phyloP scores from a whole-genome alignment of 257 asterid species.

The Salvia rosmarinus region DNA sequence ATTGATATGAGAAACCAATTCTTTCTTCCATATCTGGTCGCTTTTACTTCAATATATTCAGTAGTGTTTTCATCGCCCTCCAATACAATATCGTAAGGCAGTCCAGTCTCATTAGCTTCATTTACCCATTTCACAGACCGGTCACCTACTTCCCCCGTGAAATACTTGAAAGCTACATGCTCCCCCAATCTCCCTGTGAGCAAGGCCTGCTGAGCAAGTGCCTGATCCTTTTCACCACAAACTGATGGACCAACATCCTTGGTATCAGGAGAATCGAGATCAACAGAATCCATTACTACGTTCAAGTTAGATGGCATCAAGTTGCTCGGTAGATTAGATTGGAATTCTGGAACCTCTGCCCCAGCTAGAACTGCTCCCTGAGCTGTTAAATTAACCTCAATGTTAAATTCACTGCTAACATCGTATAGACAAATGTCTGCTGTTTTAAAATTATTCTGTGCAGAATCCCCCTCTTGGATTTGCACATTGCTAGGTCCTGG shows the following conservation, averaged over 20 bases:
- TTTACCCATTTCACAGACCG: slow-evolving; percentile 78
- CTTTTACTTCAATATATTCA: slow-evolving; percentile 87
- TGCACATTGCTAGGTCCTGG: slow-evolving; percentile 35
- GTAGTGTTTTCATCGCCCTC: slow-evolving; percentile 46
- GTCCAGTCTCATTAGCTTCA: slow-evolving; percentile 72
- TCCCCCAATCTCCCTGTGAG: slow-evolving; percentile 90
- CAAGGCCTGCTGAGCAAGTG: slow-evolving; percentile 52
- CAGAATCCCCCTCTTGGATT: slow-evolving; percentile 29
- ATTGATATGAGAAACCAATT: slow-evolving; percentile 67
- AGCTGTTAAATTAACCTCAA: slow-evolving; percentile 36
- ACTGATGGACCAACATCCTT: slow-evolving; percentile 33
- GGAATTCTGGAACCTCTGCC: slow-evolving; percentile 39
- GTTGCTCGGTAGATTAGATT: slow-evolving; percentile 34
- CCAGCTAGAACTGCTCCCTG: slow-evolving; percentile 32
- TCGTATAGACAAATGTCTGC: slow-evolving; percentile 34
- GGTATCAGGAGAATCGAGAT: slow-evolving; percentile 40
- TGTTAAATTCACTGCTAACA: slow-evolving; percentile 35
- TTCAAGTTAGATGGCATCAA: slow-evolving; percentile 34
- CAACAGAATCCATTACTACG: slow-evolving; percentile 37
- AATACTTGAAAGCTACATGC: slow-evolving; percentile 67
- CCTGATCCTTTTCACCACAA: slow-evolving; percentile 41
- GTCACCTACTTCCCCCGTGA: slow-evolving; percentile 45
- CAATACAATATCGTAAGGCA: slow-evolving; percentile 78
- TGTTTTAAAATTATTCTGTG: slow-evolving; percentile 33
- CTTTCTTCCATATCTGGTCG: slow-evolving; percentile 67